Conservation (phyloP, 2,329 filamentous ascomycete genomes). For the Fusarium burgessii region DNA sequence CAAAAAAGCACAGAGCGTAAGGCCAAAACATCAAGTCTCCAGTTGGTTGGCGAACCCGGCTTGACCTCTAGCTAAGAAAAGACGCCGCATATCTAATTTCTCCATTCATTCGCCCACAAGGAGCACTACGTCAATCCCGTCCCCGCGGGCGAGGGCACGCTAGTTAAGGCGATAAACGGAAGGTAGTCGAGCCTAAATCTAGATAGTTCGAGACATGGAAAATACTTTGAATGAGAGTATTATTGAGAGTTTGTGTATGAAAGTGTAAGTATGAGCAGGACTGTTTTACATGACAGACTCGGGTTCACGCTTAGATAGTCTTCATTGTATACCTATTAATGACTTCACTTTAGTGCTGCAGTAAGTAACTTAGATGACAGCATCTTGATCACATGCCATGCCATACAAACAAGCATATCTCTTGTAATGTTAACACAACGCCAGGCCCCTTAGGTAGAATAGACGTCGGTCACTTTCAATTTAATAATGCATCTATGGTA, state of each 20-base stretch:
- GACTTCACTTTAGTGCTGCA: background rate
- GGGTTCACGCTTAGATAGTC: background rate
- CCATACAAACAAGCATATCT: background rate
- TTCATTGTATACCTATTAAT: background rate
- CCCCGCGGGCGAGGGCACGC: conserved; percentile 42
- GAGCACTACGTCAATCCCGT: conserved; percentile 34
- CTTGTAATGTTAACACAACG: conserved; percentile 13
- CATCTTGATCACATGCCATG: conserved; percentile 15
- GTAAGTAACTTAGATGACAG: background rate
- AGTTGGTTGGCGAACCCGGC: conserved; percentile 26
- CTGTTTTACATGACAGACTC: background rate
- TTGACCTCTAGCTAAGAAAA: conserved; percentile 2
- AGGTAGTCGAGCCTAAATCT: conserved; percentile 23
- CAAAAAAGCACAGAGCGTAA: conserved; percentile 7
- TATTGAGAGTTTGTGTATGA: background rate
- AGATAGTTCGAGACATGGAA: conserved; percentile 19
- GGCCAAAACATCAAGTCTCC: conserved; percentile 13
- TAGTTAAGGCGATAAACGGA: conserved; percentile 30
- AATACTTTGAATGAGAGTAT: background rate
- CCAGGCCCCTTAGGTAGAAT: background rate
- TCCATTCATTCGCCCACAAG: conserved; percentile 28
- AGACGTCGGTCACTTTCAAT: background rate
- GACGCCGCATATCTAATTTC: conserved; percentile 27
- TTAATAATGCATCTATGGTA: background rate
- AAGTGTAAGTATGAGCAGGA: background rate